Base-by-base conservation (phyloP, 139 green algal genomes). In the Pseudopediastrum boryanum region DNA sequence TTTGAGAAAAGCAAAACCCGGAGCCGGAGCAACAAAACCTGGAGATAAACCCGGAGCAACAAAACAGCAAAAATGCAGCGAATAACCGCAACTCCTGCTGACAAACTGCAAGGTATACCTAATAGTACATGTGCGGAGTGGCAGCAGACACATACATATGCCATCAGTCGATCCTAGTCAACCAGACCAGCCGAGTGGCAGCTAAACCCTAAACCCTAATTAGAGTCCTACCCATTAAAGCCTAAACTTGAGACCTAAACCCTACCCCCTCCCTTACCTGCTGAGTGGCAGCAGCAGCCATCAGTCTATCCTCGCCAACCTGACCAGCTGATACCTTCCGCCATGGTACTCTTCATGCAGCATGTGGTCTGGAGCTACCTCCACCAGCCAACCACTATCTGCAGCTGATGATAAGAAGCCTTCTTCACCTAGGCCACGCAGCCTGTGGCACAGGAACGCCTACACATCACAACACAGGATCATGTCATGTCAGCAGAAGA, bases 401-500 rank as follows among this genome's bases (percentile, higher is more conserved):
- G 61, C 74, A 23, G 74, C 74, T 2, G 44, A 10, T 31, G 58
- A 33, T 6, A 48, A 4, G 38, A 81, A 81, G 19, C 48, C 31
- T 16, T 67, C 23, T 38, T 81, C 74, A 23, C 74, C 74, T 12
- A 81, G 31, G 8, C 44, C 62, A 5, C 74, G 46, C 10, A 46
- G 44, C 35, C 74, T 62, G 23, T 74, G 66, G 29, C 61, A 81
- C 25, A 81, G 31, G 16, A 54, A 80, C 73, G 71, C 73, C 73
- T 80, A 61, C 31, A 72, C 5, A 13, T 36, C 43, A 19, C 61
- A 69, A 2, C 61, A 50, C 12, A 23, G 42, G 29, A n/a, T 62
- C 31, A 4, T 4, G 25, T n/a, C 54, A 7, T 5, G 10, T 12
- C 16, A 27, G 54, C 8, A 38, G 54, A n/a, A 63, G 31, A 38